Evolutionary conservation across 2,329 filamentous ascomycete genomes (phyloP), one percentile per base, ranked within the genome.

Genomic region (Ambrosiella xylebori): DNA sequence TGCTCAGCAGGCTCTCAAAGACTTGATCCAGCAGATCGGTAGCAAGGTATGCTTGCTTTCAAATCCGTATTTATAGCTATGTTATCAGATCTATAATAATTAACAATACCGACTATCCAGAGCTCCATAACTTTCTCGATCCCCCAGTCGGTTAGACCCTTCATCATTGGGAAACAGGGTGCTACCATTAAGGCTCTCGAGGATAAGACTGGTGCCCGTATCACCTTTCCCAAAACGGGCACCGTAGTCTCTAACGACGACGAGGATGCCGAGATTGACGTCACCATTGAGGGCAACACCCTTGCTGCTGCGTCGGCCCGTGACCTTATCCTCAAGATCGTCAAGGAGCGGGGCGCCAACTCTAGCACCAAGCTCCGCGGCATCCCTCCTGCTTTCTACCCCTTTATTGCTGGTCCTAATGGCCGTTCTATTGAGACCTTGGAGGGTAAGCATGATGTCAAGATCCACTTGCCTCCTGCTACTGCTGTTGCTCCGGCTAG

Each of bases 131-230:
- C 62, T 36, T 56, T 63, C 57, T 19, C 36, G 15, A 59, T 57
- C 45, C 9, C 40, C 41, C 79, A 84, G 54, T 91, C 88, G 44
- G 81, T 88, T 19, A 83, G 89, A 61, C 81, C 90, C 57, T 85
- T 91, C 70, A 90, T 98, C 70, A 97, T 98, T 68, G 94, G 93
- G 64, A 89, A 88, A 67, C 84, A 86, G 67, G 94, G 94, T 60
- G 80, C 88, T 35, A 91, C 85, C 61, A 94, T 98, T 68, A 91
- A 94, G 72, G 80, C 85, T 52, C 82, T 98, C 57, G 87, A 91
- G 71, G 87, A 91, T 69, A 85, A 86, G 70, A 93, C 89, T 2
- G 90, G 91, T 61, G 91, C 93, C 57, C 83, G 83, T 63, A 90
- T 98, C 66, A 88, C 95, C 68, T 81, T 98, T 61, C 90, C 91